phyloP scores from a whole-genome alignment of 2,329 filamentous ascomycete genomes.

The Eutypella sp. region DNA sequence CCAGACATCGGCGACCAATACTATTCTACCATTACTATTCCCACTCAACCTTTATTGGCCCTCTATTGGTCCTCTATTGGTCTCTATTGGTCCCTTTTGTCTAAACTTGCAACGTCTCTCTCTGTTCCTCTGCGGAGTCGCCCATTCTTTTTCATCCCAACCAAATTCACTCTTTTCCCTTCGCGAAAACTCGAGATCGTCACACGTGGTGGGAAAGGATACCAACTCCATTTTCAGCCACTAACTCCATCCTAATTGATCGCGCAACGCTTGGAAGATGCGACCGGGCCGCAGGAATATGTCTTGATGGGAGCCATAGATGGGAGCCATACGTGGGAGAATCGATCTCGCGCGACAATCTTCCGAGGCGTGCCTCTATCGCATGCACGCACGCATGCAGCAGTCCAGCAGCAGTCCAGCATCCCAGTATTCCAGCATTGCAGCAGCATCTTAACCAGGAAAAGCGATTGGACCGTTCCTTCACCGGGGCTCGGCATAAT shows the following conservation, averaged over 20 bases:
- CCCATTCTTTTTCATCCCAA: background rate
- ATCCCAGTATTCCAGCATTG: no score
- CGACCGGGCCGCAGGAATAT: background rate
- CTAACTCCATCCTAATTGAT: background rate
- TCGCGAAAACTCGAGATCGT: background rate
- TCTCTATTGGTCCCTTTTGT: no score
- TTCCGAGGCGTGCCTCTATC: background rate
- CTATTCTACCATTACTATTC: no score
- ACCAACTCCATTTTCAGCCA: background rate
- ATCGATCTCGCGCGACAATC: background rate
- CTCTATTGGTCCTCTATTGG: no score
- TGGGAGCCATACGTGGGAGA: background rate
- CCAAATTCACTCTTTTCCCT: background rate
- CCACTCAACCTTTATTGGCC: no score
- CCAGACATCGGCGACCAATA: no score
- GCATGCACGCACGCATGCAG: background rate
- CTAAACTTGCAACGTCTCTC: background rate
- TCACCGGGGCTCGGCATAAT: slow-evolving; percentile 13
- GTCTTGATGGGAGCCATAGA: background rate
- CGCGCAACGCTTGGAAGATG: background rate
- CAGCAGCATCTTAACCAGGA: background rate
- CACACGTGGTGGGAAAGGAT: background rate
- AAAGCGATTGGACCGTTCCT: background rate
- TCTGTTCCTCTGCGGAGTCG: background rate
- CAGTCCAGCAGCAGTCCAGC: no score